phyloP scores from a whole-genome alignment of 257 asterid genomes.

The Prunella vulgaris region DNA sequence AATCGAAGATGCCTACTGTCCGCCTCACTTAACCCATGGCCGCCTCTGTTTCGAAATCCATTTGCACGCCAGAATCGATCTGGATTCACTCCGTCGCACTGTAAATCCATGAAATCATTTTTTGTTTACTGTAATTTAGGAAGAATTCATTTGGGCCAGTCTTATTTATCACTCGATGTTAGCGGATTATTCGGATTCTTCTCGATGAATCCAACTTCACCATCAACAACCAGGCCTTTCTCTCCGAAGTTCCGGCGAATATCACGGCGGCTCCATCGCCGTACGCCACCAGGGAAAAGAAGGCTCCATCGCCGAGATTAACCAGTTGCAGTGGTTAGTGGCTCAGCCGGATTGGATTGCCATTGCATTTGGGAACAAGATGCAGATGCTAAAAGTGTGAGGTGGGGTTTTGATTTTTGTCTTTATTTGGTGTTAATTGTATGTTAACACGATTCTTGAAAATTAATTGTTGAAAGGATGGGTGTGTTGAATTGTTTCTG shows the following conservation, averaged over 20 bases:
- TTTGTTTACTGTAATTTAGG: too few relatives aligned
- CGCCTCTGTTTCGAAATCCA: too few relatives aligned
- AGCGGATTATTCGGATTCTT: too few relatives aligned
- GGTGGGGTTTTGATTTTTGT: conserved; percentile 17
- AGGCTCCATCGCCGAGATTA: conserved; percentile 56
- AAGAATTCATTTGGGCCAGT: too few relatives aligned
- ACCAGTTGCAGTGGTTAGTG: conserved; percentile 91
- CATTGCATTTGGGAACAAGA: conserved; percentile 70
- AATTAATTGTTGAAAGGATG: neutral
- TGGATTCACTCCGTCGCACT: too few relatives aligned
- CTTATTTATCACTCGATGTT: too few relatives aligned
- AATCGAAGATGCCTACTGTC: too few relatives aligned
- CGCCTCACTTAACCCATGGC: too few relatives aligned
- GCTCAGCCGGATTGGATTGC: conserved; percentile 88
- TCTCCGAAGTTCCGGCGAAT: conserved; percentile 65
- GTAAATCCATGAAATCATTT: too few relatives aligned
- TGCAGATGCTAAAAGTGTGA: conserved; percentile 88
- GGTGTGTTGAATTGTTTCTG: neutral
- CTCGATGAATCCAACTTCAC: conserved; percentile 54
- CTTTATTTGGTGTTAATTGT: neutral
- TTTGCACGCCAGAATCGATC: too few relatives aligned
- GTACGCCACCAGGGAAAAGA: conserved; percentile 34
- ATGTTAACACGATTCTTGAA: neutral
- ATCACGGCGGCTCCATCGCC: conserved; percentile 56
- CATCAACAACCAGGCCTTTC: conserved; percentile 51